Conservation (phyloP, 352 stramenopile species). For the Pythium oligandrum region DNA sequence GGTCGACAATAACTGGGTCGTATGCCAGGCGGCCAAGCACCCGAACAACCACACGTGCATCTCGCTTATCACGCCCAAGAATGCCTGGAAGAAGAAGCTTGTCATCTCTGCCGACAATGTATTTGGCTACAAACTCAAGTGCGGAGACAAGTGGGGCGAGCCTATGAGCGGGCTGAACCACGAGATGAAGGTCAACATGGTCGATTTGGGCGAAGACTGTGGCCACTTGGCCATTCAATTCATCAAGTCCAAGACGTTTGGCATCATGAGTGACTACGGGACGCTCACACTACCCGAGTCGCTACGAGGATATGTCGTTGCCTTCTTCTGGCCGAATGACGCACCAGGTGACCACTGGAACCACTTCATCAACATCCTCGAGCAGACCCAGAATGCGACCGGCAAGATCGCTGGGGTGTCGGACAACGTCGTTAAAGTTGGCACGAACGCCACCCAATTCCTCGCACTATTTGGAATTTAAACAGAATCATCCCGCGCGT, state of each 20-base stretch:
- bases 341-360: constrained; percentile 13
- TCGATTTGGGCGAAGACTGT: constrained; percentile 14
- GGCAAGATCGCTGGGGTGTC: constrained; percentile 8
- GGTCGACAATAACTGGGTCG: constrained; percentile 11
- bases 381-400: constrained; percentile 5
- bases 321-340: constrained; percentile 15
- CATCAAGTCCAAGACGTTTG: constrained; percentile 13
- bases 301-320: constrained; percentile 7
- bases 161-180: constrained; percentile 11
- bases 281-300: constrained; percentile 12
- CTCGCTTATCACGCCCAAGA: constrained; percentile 11
- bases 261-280: constrained; percentile 12
- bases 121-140: constrained; percentile 14
- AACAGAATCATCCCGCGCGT: no score
- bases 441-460: constrained; percentile 8
- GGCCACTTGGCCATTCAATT: constrained; percentile 12
- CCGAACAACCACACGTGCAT: constrained; percentile 14
- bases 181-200: constrained; percentile 12
- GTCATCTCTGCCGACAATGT: constrained; percentile 9
- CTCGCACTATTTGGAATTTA: constrained; percentile 3
- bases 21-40: constrained; percentile 13
- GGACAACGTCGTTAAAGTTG: constrained; percentile 11
- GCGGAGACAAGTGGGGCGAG: constrained; percentile 10
- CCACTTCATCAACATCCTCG: constrained; percentile 13
- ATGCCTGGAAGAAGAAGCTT: constrained; percentile 13